These are phyloP conservation scores for Epithele typhae DNA, from an alignment of 768 basidiomycete genomes.

Conservation along the genomic window DNA sequence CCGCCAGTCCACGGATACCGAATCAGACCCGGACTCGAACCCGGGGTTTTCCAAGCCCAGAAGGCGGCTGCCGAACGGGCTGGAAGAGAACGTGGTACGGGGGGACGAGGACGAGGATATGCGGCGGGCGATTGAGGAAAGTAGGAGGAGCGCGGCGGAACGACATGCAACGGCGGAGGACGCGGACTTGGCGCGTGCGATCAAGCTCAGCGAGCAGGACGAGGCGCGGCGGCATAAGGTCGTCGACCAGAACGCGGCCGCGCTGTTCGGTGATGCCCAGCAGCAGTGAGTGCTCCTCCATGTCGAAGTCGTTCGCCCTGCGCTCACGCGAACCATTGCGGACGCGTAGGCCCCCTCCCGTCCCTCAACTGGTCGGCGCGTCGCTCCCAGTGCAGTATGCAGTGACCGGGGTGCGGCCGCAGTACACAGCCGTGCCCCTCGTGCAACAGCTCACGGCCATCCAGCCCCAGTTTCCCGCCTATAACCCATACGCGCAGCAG, in stretches of 20 bases:
- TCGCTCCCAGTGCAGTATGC: constrained; percentile 22
- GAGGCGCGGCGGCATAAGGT: constrained; percentile 68
- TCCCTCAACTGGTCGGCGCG: constrained; percentile 15
- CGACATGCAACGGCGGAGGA: constrained; percentile 57
- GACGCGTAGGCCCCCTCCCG: constrained; percentile 9
- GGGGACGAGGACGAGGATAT: constrained; percentile 76
- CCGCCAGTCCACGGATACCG: constrained; percentile 34
- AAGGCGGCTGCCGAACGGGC: background rate
- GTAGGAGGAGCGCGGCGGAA: constrained; percentile 67
- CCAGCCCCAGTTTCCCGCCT: constrained; percentile 84
- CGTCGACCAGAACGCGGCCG: constrained; percentile 63
- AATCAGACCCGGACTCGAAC: constrained; percentile 23
- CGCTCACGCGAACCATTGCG: background rate
- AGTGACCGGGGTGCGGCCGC: constrained; percentile 11
- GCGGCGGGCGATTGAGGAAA: constrained; percentile 76
- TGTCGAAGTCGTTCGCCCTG: background rate
- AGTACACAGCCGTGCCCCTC: constrained; percentile 13
- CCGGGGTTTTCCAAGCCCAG: background rate
- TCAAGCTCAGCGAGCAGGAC: constrained; percentile 83
- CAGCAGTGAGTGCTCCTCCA: constrained; percentile 35
- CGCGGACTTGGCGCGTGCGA: constrained; percentile 69
- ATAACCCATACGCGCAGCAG: constrained; percentile 88
- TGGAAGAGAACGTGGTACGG: constrained; percentile 18
- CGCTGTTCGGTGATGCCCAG: constrained; percentile 80
- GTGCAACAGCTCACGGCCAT: constrained; percentile 32